Base-by-base conservation (phyloP, 2,329 filamentous ascomycete species). In the Escovopsis weberi region DNA sequence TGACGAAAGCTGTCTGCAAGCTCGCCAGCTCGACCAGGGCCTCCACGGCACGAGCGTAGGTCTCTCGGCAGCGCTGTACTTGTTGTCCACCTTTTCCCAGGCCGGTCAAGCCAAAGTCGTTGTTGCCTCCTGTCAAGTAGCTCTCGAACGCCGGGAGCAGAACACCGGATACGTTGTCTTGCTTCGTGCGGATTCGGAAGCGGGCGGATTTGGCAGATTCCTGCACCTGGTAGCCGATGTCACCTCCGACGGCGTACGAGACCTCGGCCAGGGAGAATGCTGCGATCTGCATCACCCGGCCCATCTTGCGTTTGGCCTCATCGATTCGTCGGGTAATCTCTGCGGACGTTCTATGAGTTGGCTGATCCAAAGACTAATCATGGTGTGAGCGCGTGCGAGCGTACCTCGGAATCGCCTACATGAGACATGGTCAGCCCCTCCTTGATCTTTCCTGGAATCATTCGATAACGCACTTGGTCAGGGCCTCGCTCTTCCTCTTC, bases 251-350 rank as follows among this genome's bases (percentile, higher is more conserved):
- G 26, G 91, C 91, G 57, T 98, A 98, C 39, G 87, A 94, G 44
- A 98, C 91, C 67, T 96, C 91, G 46, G 91, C 91, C 15, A 98
- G 75, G 37, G 89, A 96, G 67, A 98, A 96, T 38, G 91, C 88
- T 35, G 91, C 91, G 57, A 98, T 94, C 64, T 96, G 89, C 91
- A 98, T 98, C 33, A 98, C 91, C 32, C 89, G 78, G 45, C 91
- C 91, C 89, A 98, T 98, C 70, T 98, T 98, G 55, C 88, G 84
- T 67, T 98, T 98, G 36, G 91, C 91, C 64, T 98, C 91, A 68
- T 98, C 89, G 64, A 98, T 98, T 58, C 91, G 83, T 61, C 80
- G 79, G 40, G 91, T 95, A 57, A 98, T 98, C 57, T 98, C 91
- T 85, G 60, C 51, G 18, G 33, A 11, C 35, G 19, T 34, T 39